Conservation (phyloP, 768 basidiomycete genomes). For the Lactarius psammicola region DNA sequence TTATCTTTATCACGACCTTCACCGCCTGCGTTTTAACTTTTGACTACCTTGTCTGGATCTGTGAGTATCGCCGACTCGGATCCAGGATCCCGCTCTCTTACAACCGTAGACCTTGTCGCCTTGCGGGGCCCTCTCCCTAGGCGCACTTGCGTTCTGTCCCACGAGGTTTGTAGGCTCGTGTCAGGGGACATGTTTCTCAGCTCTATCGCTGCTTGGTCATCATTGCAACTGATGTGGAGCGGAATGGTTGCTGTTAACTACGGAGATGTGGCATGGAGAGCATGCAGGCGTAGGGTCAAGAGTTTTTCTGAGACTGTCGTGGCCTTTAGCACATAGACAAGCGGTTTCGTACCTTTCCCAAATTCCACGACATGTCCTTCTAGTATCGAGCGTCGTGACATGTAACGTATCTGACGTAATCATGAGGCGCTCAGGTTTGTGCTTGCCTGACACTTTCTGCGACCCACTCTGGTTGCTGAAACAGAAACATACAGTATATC, state of each 20-base stretch:
- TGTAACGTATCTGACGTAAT: too few species aligned
- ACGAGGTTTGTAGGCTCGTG: not conserved
- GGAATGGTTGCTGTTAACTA: not conserved
- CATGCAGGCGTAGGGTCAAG: not conserved
- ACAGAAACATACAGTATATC: too few species aligned
- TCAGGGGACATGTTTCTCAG: conserved; percentile 10
- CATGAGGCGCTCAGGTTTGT: too few species aligned
- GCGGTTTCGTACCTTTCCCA: not conserved
- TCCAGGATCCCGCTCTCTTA: not conserved
- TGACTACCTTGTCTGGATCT: conserved; percentile 12
- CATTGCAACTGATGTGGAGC: conserved; percentile 5
- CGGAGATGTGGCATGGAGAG: not conserved
- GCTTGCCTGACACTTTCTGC: too few species aligned
- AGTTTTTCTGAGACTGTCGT: not conserved
- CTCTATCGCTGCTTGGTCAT: conserved; percentile 6
- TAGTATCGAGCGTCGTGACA: too few species aligned
- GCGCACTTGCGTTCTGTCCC: not conserved
- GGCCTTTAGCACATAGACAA: not conserved
- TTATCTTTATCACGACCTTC: not conserved
- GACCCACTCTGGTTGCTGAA: too few species aligned
- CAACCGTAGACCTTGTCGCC: not conserved
- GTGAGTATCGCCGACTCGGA: not conserved
- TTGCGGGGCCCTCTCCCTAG: not conserved
- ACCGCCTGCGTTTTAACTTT: not conserved
- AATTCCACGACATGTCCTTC: too few species aligned